A percentile compares a stretch with the other conserved stretches of the same genome.
phyloP scores from a whole-genome alignment of 331 rosid genomes.

The Phaseolus coccineus region DNA sequence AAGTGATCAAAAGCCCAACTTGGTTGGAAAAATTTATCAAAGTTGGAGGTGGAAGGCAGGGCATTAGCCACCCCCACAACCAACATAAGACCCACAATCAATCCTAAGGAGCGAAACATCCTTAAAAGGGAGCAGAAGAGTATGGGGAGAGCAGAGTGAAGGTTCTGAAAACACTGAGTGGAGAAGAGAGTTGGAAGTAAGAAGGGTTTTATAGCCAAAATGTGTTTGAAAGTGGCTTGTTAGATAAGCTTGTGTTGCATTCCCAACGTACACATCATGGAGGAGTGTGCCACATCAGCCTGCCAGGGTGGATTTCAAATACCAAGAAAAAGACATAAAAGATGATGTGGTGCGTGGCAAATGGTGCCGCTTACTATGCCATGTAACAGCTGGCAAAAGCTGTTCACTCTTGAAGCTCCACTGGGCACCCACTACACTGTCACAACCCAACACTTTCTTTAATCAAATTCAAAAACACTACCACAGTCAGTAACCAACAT shows the following conservation, averaged over 20 bases:
- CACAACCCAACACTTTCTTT: not conserved
- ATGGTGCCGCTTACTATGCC: slow-evolving; percentile 41
- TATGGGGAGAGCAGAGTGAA: slow-evolving; percentile 35
- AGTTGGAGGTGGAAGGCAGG: slow-evolving; percentile 61
- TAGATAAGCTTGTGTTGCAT: slow-evolving; percentile 43
- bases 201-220: slow-evolving; percentile 61
- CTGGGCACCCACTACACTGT: slow-evolving; percentile 22
- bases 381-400: slow-evolving; percentile 55
- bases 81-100: slow-evolving; percentile 52
- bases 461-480: not conserved
- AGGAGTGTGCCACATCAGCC: slow-evolving; percentile 52
- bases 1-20: slow-evolving; percentile 86
- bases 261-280: slow-evolving; percentile 50
- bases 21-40: slow-evolving; percentile 83
- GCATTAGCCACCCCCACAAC: slow-evolving; percentile 51
- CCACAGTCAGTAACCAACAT: too few species aligned
- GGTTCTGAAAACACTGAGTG: slow-evolving; percentile 38
- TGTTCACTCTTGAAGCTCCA: slow-evolving; percentile 28
- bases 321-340: slow-evolving; percentile 35
- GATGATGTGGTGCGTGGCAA: slow-evolving; percentile 39
- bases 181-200: too few species aligned
- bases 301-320: slow-evolving; percentile 57
- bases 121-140: not conserved
- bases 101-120: slow-evolving; percentile 39
- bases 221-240: slow-evolving; percentile 50